These are phyloP conservation scores for Rutstroemia sp. DNA, from an alignment of 2,329 filamentous ascomycete genomes.

Conservation along the genomic window DNA sequence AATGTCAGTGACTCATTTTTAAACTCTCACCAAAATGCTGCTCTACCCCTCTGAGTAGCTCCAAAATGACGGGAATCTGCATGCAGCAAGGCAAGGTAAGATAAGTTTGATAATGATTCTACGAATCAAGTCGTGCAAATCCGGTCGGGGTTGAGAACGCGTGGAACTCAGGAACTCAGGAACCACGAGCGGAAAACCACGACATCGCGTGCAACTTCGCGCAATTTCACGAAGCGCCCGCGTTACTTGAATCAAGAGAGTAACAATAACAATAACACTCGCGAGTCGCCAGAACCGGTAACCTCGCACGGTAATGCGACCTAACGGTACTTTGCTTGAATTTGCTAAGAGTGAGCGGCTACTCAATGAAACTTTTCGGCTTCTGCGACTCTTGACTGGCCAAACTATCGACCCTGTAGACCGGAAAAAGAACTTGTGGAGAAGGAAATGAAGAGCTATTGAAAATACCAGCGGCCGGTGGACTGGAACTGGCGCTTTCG, in stretches of 20 bases:
- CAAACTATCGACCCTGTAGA: background rate
- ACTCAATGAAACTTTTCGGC: constrained; percentile 15
- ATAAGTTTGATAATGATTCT: background rate
- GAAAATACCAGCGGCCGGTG: constrained; percentile 6
- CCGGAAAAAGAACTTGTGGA: constrained; percentile 4
- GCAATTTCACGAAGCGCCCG: constrained; percentile 20
- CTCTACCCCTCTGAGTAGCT: background rate
- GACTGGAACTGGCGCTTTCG: constrained; percentile 15
- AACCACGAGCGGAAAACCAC: background rate
- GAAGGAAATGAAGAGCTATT: background rate
- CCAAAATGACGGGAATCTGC: constrained; percentile 11
- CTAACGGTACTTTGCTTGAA: background rate
- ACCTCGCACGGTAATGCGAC: background rate
- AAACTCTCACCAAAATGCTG: constrained; percentile 12
- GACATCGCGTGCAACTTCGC: constrained; percentile 8
- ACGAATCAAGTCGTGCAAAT: background rate
- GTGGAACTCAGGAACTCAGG: background rate
- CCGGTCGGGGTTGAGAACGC: background rate
- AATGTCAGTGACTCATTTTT: constrained; percentile 29
- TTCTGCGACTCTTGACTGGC: background rate
- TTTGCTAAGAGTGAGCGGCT: constrained; percentile 19
- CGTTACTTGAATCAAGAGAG: constrained; percentile 10
- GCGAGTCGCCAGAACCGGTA: background rate
- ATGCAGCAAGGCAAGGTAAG: constrained; percentile 7
- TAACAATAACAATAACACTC: background rate